Percentiles rank a stretch among this genome's conserved stretches.
These are phyloP conservation scores for Jimgerdemannia lactiflua DNA, from an alignment of 192 early-diverging fungal species.

Conservation along the genomic window DNA sequence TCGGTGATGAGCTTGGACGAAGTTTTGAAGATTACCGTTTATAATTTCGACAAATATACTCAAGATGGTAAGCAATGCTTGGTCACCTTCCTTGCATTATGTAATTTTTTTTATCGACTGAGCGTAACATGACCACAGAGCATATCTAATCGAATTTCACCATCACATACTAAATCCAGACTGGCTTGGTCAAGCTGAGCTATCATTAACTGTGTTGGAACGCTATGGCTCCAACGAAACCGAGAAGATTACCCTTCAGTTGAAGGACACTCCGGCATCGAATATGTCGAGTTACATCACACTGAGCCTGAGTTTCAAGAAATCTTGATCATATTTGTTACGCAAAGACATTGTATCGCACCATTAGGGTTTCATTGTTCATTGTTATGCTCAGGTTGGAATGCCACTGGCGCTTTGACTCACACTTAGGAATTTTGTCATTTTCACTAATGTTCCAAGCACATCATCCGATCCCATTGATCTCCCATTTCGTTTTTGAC, in stretches of 20 bases:
- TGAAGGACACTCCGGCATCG: background rate
- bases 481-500: too few species aligned
- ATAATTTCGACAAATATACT: background rate
- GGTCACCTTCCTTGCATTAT: background rate
- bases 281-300: background rate
- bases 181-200: background rate
- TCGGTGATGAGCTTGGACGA: background rate
- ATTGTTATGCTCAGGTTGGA: too few species aligned
- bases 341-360: background rate
- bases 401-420: too few species aligned
- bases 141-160: background rate
- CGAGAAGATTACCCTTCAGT: background rate
- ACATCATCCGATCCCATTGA: too few species aligned
- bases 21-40: background rate
- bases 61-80: background rate
- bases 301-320: background rate
- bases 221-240: background rate
- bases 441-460: too few species aligned
- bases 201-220: background rate
- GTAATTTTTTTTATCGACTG: background rate
- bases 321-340: background rate
- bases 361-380: background rate
- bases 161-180: background rate
- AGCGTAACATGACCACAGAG: background rate
- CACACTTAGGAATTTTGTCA: too few species aligned